A percentile compares a stretch with the other conserved stretches of the same genome.
phyloP scores from a whole-genome alignment of 495 filamentous ascomycete species.

The Penicillium ucsense region DNA sequence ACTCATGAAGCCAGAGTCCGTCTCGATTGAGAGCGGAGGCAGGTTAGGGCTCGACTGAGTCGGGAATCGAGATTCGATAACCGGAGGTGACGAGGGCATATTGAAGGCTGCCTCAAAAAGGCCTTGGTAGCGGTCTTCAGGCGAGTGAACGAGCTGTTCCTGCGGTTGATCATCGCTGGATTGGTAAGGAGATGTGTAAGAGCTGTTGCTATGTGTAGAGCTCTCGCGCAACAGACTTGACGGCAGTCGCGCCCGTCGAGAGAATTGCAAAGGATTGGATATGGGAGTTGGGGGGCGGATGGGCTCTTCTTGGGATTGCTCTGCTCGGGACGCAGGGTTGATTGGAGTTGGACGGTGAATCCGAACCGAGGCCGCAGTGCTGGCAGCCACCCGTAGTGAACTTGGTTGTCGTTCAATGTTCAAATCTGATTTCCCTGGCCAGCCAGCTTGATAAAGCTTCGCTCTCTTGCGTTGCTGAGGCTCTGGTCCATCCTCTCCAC shows the following conservation, averaged over 20 bases:
- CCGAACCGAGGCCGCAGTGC: conserved; percentile 79
- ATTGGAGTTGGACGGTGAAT: conserved; percentile 66
- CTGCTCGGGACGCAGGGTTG: conserved; percentile 39
- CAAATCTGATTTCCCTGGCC: conserved; percentile 57
- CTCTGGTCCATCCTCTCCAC: conserved; percentile 56
- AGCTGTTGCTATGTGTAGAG: conserved; percentile 22
- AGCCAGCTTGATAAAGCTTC: conserved; percentile 58
- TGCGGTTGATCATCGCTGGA: conserved; percentile 28
- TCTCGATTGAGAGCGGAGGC: conserved; percentile 48
- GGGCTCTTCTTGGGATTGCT: conserved; percentile 58
- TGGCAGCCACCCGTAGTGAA: conserved; percentile 79
- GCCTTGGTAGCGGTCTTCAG: conserved; percentile 41
- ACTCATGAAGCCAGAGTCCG: conserved; percentile 78
- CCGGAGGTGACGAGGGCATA: conserved; percentile 72
- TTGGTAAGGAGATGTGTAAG: conserved; percentile 41
- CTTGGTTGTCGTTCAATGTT: conserved; percentile 56
- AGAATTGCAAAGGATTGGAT: conserved; percentile 32
- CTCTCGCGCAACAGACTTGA: conserved; percentile 38
- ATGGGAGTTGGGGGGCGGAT: conserved; percentile 78
- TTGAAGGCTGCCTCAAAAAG: conserved; percentile 42
- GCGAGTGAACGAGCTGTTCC: conserved; percentile 27
- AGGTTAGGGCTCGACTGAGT: conserved; percentile 64
- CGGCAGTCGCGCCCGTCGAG: conserved; percentile 22
- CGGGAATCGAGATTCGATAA: conserved; percentile 48
- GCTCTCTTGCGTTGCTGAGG: conserved; percentile 57